Percentiles rank a stretch among this genome's conserved stretches.
These are phyloP conservation scores for Paramarasmius palmivorus DNA, from an alignment of 1,284 basidiomycete genomes.

Conservation along the genomic window DNA sequence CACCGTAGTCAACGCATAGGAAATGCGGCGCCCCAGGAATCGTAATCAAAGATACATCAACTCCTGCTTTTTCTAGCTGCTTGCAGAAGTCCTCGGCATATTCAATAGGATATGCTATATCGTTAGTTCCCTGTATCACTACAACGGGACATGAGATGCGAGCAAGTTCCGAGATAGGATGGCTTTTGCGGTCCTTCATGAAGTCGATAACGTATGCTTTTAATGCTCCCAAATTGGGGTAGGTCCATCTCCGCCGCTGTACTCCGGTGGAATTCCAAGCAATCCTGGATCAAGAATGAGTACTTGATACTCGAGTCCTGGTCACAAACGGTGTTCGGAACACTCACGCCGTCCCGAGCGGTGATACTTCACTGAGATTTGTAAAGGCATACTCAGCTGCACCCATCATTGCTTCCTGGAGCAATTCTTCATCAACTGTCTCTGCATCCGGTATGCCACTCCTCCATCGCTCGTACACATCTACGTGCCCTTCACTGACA, in stretches of 20 bases:
- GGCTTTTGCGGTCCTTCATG: neutral
- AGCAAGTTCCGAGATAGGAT: neutral
- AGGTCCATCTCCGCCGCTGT: neutral
- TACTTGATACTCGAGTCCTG: neutral
- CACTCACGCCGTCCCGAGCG: neutral
- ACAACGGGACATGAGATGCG: slow-evolving; percentile 8
- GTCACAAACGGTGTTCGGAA: no score
- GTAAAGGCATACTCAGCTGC: neutral
- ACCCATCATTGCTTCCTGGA: neutral
- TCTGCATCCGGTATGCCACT: neutral
- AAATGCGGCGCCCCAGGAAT: slow-evolving; percentile 34
- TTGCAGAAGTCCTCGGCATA: slow-evolving; percentile 25
- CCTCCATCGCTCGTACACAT: neutral
- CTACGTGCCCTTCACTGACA: neutral
- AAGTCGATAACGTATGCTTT: neutral
- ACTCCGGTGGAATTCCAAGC: neutral
- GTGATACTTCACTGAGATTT: neutral
- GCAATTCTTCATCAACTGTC: neutral
- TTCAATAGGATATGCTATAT: slow-evolving; percentile 6
- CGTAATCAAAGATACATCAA: slow-evolving; percentile 26
- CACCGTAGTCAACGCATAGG: slow-evolving; percentile 30
- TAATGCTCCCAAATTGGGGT: neutral
- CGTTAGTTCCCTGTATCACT: slow-evolving; percentile 7
- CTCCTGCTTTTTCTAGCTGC: slow-evolving; percentile 24
- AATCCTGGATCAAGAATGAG: neutral